Conservation (phyloP, 176 grass and related monocot species). For the Pharus latifolius region DNA sequence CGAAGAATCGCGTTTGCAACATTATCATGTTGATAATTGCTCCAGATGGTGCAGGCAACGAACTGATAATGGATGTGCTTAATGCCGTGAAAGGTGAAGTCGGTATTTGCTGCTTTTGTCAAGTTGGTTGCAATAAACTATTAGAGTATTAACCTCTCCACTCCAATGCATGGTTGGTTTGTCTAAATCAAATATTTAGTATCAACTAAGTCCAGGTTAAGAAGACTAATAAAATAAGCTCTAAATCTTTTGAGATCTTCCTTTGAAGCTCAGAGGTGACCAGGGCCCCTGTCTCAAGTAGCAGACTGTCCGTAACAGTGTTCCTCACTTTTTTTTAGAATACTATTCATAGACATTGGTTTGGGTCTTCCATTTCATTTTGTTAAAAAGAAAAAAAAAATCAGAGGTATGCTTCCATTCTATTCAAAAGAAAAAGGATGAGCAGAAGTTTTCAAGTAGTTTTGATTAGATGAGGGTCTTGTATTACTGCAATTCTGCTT, state of each 20-base stretch:
- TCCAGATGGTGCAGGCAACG: background rate
- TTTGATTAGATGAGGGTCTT: no score
- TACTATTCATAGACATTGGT: conserved; percentile 2
- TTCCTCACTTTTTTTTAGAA: background rate
- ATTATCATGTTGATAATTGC: background rate
- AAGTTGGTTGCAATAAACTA: background rate
- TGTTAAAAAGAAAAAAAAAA: background rate
- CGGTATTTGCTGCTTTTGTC: background rate
- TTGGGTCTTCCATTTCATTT: background rate
- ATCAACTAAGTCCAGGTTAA: background rate
- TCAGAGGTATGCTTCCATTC: conserved; percentile 6
- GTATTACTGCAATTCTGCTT: no score
- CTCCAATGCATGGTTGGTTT: background rate
- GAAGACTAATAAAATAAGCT: conserved; percentile 5
- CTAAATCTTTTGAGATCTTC: conserved; percentile 4
- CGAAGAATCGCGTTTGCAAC: background rate
- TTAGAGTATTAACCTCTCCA: no score
- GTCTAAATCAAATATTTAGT: background rate
- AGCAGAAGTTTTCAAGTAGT: no score
- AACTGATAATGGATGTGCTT: background rate
- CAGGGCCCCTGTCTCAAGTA: conserved; percentile 9
- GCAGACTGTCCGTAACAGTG: conserved; percentile 23
- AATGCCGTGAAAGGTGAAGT: background rate
- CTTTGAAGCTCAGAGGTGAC: conserved; percentile 29
- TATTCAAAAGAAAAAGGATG: background rate